These are phyloP conservation scores for Cladosporium sp. DNA, from an alignment of 2,329 filamentous ascomycete species.

Conservation along the genomic window DNA sequence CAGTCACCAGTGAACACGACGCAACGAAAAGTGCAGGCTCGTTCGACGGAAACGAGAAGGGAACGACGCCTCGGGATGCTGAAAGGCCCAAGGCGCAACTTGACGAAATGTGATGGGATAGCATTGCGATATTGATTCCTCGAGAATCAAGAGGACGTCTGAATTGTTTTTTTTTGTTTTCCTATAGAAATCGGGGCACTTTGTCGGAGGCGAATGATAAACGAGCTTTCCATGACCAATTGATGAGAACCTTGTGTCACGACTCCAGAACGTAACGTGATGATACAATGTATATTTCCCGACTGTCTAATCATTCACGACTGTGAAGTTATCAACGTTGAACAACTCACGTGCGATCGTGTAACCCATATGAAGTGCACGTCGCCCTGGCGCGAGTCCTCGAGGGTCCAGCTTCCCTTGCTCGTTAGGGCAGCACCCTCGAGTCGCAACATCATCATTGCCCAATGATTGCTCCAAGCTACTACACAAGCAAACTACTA, in stretches of 20 bases:
- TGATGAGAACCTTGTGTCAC: not conserved
- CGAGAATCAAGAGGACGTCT: slow-evolving; percentile 14
- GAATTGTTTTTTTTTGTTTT: slow-evolving; percentile 7
- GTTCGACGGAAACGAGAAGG: slow-evolving; percentile 1
- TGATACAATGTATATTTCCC: not conserved
- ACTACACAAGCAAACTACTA: not conserved
- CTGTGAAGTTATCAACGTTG: not conserved
- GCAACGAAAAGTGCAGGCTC: slow-evolving; percentile 18
- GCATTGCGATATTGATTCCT: slow-evolving; percentile 13
- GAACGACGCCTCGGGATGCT: not conserved
- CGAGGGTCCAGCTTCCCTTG: slow-evolving; percentile 2
- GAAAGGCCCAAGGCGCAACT: not conserved
- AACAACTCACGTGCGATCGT: not conserved
- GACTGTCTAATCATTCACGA: not conserved
- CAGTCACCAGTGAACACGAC: slow-evolving; percentile 15
- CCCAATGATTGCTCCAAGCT: not conserved
- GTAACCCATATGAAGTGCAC: not conserved
- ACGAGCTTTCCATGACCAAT: slow-evolving; percentile 16
- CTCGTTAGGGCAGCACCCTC: not conserved
- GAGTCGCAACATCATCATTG: not conserved
- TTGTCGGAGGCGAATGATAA: slow-evolving; percentile 18
- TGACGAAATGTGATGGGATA: slow-evolving; percentile 8
- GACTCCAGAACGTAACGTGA: not conserved
- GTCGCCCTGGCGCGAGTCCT: not conserved
- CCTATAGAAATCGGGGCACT: slow-evolving; percentile 13